Percentiles rank a stretch among this genome's conserved stretches.
phyloP scores from a whole-genome alignment of 805 yeast species.

The Teunomyces tritomae region DNA sequence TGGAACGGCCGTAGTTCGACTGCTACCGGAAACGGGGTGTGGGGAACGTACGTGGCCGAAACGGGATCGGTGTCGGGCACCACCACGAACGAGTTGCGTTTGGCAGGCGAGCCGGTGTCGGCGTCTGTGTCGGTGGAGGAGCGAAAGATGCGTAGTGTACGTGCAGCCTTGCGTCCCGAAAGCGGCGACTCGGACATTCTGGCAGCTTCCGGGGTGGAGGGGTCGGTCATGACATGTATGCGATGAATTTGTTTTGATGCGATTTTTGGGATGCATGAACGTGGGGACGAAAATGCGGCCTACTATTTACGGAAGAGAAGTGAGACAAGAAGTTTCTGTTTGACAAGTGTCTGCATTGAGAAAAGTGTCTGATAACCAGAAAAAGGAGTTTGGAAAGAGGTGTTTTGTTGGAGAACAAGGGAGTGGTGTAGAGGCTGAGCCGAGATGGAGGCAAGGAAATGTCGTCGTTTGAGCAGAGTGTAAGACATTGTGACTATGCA shows the following conservation, averaged over 20 bases:
- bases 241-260: neutral
- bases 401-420: neutral
- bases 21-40: conserved; percentile 67
- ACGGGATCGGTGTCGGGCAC: neutral
- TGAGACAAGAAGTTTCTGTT: too few species aligned
- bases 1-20: conserved; percentile 89
- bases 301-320: neutral
- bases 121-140: conserved; percentile 18
- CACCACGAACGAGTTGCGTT: conserved; percentile 1
- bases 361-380: too few species aligned
- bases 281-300: neutral
- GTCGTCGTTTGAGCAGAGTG: neutral
- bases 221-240: neutral
- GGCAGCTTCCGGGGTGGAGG: neutral
- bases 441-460: too few species aligned
- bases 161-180: conserved; percentile 58
- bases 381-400: too few species aligned
- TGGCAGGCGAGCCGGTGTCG: conserved; percentile 1
- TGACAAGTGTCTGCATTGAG: too few species aligned
- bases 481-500: neutral
- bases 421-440: neutral
- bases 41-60: conserved; percentile 71
- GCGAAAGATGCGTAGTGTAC: conserved; percentile 53
- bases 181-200: conserved; percentile 16
- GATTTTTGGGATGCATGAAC: conserved; percentile 2